phyloP scores from a whole-genome alignment of 306 rosid genomes.

The Senna tora region DNA sequence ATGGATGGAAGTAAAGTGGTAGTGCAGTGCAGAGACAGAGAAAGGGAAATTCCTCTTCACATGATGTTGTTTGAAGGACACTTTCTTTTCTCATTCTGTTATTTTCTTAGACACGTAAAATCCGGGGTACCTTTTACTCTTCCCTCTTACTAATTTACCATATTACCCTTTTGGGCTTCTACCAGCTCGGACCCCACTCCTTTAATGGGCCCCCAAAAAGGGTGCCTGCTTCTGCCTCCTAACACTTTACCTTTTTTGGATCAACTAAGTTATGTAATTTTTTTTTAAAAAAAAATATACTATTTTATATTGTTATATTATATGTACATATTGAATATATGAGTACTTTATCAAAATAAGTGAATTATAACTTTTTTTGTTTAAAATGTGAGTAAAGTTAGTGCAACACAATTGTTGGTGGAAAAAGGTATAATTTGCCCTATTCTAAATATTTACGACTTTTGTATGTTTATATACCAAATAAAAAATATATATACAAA shows the following conservation, averaged over 20 bases:
- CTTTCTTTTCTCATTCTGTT: slow-evolving; percentile 44
- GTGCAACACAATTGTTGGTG: no score
- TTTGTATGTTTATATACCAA: no score
- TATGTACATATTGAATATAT: no score
- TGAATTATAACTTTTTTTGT: no score
- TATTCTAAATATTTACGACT: no score
- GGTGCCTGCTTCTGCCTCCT: background rate
- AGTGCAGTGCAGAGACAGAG: slow-evolving; percentile 19
- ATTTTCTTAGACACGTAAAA: slow-evolving; percentile 48
- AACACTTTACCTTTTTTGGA: no score
- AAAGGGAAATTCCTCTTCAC: slow-evolving; percentile 34
- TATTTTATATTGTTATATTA: background rate
- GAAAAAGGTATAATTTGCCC: no score
- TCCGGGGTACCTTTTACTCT: slow-evolving; percentile 46
- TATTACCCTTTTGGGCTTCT: slow-evolving; percentile 32
- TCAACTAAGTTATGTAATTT: no score
- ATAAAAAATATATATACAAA: no score
- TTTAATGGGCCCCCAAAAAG: slow-evolving; percentile 4
- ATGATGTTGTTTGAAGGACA: slow-evolving; percentile 15
- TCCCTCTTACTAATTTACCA: slow-evolving; percentile 7
- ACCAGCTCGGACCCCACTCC: background rate
- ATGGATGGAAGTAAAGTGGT: slow-evolving; percentile 33
- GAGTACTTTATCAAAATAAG: no score
- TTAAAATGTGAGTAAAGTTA: no score
- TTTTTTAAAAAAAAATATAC: slow-evolving; percentile 12